Base-by-base conservation (phyloP, 371 early-diverging fungal species). In the Mucor sp. region DNA sequence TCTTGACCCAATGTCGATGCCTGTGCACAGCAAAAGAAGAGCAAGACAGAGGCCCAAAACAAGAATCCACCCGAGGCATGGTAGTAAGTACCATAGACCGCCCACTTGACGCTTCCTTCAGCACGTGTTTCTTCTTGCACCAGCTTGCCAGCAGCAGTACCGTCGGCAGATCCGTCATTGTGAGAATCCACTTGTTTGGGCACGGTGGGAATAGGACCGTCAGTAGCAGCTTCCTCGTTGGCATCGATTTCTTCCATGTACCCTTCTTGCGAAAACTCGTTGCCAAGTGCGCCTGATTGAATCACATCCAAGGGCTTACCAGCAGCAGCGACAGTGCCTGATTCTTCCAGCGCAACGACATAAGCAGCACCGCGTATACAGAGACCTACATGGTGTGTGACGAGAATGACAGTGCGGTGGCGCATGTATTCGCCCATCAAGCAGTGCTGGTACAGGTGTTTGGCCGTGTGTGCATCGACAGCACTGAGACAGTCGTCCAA, bases 391-490 rank as follows among this genome's bases (percentile, higher is more conserved):
- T 94, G 90, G 70, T 97, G 94, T 0, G 96, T 95, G 1, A 94
- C 96, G 30, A 97, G 78, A 23, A 97, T 83, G 14, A 91, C 81
- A 0, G 96, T 96, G 9, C 95, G 87, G 9, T 87, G 85, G 17
- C 71, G 76, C 88, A 97, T 83, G 65, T 91, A 70, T 19, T 80
- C 74, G 9, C 90, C 88, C 28, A 87, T 80, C 59, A 94, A 62
- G 65, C 94, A 94, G 50, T 87, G 72, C 27, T 83, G 80, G 43
- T 90, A 85, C 25, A 96, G 79, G 74, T 92, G 92, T 60, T 88
- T 89, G 28, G 91, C 96, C 11, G 96, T 96, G 58, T 95, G 95
- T 3, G 92, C 90, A 74, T 94, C 94, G 1, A 93, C 91, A 2
- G 94, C 93, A 15, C 89, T 89, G 28, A 97, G 79, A 68, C 90